Evolutionary conservation across 139 green algal species (phyloP).

Genomic region (Coccomyxa sp.): DNA sequence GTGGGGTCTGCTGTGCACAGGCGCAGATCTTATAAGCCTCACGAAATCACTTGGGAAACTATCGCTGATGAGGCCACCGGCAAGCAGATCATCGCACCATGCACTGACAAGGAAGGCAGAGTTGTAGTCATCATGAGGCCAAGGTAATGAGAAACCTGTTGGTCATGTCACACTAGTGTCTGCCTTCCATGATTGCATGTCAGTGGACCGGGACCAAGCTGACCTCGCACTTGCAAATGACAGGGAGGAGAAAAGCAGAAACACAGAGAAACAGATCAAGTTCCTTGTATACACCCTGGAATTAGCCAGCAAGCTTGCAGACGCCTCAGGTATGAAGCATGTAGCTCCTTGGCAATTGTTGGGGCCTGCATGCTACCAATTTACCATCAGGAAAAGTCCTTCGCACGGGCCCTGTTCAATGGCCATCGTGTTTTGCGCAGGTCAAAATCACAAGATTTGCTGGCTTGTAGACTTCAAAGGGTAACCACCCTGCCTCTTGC

Average conservation of each 20-base stretch:
- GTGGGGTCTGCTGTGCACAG: conserved; percentile 19
- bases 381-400: not conserved
- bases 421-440: no score
- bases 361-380: not conserved
- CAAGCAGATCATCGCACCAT: conserved; percentile 61
- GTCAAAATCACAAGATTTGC: no score
- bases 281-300: conserved; percentile 83
- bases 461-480: no score
- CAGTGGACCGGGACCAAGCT: not conserved
- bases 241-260: conserved; percentile 58
- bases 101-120: conserved; percentile 54
- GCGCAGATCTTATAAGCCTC: conserved; percentile 56
- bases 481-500: not conserved
- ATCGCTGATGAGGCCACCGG: conserved; percentile 58
- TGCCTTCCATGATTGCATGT: not conserved
- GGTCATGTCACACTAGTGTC: not conserved
- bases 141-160: conserved; percentile 29
- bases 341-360: not conserved
- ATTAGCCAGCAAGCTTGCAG: conserved; percentile 47
- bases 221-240: not conserved
- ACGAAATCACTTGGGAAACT: conserved; percentile 57
- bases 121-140: conserved; percentile 76
- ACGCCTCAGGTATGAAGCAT: conserved; percentile 29
- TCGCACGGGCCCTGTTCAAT: not conserved
- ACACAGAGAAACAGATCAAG: conserved; percentile 47